Evolutionary conservation across 1,139 yeast species (phyloP).

Genomic region (Blastobotrys niveus): DNA sequence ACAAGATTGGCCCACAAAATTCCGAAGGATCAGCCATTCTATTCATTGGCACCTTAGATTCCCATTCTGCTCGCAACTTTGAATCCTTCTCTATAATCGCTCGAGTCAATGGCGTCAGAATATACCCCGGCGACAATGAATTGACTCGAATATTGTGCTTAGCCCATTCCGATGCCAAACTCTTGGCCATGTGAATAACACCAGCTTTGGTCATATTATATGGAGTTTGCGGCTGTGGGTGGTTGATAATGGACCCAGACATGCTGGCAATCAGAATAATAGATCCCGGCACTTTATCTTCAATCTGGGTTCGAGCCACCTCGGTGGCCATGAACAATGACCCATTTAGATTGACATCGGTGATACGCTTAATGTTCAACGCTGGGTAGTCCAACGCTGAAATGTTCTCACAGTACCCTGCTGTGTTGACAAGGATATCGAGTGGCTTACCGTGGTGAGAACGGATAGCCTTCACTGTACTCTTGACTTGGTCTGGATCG

Average conservation of each 20-base stretch:
- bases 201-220: slow-evolving; percentile 87
- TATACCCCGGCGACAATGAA: slow-evolving; percentile 77
- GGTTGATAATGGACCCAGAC: slow-evolving; percentile 79
- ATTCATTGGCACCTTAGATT: slow-evolving; percentile 62
- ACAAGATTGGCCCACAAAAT: slow-evolving; percentile 71
- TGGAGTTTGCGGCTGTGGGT: slow-evolving; percentile 79
- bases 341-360: slow-evolving; percentile 71
- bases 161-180: slow-evolving; percentile 85
- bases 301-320: slow-evolving; percentile 64
- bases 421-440: slow-evolving; percentile 64
- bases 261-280: slow-evolving; percentile 74
- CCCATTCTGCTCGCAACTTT: slow-evolving; percentile 52
- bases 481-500: slow-evolving; percentile 55
- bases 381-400: slow-evolving; percentile 77
- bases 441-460: slow-evolving; percentile 57
- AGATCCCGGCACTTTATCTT: slow-evolving; percentile 48
- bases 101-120: slow-evolving; percentile 58
- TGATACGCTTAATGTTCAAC: slow-evolving; percentile 57
- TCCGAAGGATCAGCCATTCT: slow-evolving; percentile 78
- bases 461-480: slow-evolving; percentile 44
- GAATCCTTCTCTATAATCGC: slow-evolving; percentile 50
- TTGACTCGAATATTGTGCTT: slow-evolving; percentile 70
- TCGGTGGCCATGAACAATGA: slow-evolving; percentile 62
- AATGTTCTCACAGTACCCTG: slow-evolving; percentile 79
- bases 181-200: slow-evolving; percentile 67